Percentiles rank a stretch among this genome's conserved stretches.
Evolutionary conservation across 176 grass and related monocot genomes (phyloP).

Genomic region (Pharus latifolius): DNA sequence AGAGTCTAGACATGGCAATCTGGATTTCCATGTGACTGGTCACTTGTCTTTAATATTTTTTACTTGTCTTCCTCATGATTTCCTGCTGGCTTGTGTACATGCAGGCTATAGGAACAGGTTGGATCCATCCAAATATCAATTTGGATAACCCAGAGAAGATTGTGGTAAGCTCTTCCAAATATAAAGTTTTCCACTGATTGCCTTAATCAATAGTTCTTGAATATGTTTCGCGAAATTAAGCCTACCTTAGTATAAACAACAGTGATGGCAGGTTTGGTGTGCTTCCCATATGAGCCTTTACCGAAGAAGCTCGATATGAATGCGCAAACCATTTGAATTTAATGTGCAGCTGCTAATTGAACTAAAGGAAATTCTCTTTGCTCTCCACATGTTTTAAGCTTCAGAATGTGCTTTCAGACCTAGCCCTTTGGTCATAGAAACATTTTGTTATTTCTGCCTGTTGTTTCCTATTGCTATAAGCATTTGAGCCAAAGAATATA

Average conservation of each 20-base stretch:
- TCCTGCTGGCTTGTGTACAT: slow-evolving; percentile 21
- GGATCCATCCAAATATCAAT: slow-evolving; percentile 98
- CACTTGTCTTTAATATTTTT: not conserved
- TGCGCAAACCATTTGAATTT: not conserved
- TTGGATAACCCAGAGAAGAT: slow-evolving; percentile 78
- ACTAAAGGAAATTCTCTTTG: not conserved
- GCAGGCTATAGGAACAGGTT: slow-evolving; percentile 94
- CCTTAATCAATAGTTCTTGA: not conserved
- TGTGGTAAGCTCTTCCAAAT: slow-evolving; percentile 51
- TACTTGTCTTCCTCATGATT: slow-evolving; percentile 3
- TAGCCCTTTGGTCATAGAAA: not conserved
- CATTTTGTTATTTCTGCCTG: not conserved
- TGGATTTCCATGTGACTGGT: not conserved
- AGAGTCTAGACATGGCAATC: not conserved
- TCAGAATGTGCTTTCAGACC: not conserved
- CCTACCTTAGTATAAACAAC: not conserved
- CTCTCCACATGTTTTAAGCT: not conserved
- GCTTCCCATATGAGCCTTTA: not conserved
- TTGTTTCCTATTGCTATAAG: not conserved
- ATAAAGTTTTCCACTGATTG: not conserved
- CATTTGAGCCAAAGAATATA: not conserved
- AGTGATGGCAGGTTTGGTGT: not conserved
- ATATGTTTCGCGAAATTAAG: not conserved
- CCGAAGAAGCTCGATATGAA: not conserved
- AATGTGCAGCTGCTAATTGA: not conserved